These are phyloP conservation scores for Phytopythium boreale DNA, from an alignment of 352 stramenopile genomes.

Conservation along the genomic window DNA sequence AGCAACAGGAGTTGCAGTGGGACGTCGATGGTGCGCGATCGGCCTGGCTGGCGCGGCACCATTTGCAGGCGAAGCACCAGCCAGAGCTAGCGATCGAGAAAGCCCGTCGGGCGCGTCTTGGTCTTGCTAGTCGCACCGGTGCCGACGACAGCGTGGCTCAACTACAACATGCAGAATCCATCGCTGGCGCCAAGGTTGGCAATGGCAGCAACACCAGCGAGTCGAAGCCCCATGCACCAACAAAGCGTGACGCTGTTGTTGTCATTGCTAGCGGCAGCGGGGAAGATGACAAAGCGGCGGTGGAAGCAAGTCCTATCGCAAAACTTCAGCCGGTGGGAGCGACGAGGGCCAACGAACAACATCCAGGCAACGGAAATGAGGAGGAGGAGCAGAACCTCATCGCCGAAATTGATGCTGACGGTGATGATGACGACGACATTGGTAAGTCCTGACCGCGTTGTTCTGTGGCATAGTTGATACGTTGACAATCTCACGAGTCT, in stretches of 20 bases:
- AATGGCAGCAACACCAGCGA: not conserved
- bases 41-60: slow-evolving; percentile 35
- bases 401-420: slow-evolving; percentile 15
- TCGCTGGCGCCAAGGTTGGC: not conserved
- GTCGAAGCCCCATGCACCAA: not conserved
- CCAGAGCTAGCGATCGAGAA: slow-evolving; percentile 45
- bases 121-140: slow-evolving; percentile 2
- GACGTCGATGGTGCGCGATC: slow-evolving; percentile 26
- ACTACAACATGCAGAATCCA: not conserved
- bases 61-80: slow-evolving; percentile 38
- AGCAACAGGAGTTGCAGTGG: slow-evolving; percentile 20
- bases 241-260: not conserved
- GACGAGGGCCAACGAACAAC: not conserved
- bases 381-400: not conserved
- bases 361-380: not conserved
- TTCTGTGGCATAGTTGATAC: not conserved
- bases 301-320: not conserved
- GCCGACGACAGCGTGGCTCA: not conserved
- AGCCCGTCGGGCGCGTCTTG: slow-evolving; percentile 25
- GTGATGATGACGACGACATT: slow-evolving; percentile 38
- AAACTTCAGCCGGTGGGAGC: not conserved
- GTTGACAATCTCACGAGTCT: not conserved
- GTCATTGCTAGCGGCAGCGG: not conserved
- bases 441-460: not conserved
- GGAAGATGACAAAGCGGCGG: not conserved